Percentiles rank a stretch among this genome's conserved stretches.
Evolutionary conservation across 352 stramenopile species (phyloP).

Genomic region (Pythium brachiatum): DNA sequence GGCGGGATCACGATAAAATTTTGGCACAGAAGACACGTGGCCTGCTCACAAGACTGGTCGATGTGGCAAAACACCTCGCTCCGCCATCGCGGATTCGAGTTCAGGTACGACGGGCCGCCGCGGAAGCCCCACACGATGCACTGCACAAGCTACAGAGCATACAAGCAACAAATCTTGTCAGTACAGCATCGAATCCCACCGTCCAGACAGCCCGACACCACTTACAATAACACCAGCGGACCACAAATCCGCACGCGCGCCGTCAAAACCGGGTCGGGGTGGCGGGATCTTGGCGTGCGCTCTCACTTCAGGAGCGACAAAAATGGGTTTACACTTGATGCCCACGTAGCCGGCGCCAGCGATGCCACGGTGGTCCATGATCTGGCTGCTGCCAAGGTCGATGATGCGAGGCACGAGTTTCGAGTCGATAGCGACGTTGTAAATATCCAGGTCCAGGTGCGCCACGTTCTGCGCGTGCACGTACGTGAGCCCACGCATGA

Average conservation of each 20-base stretch:
- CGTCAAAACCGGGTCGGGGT: slow-evolving; percentile 69
- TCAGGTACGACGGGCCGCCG: slow-evolving; percentile 61
- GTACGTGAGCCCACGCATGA: slow-evolving; percentile 73
- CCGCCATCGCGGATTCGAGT: slow-evolving; percentile 55
- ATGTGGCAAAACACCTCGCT: slow-evolving; percentile 77
- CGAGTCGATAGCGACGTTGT: slow-evolving; percentile 80
- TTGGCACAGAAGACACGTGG: slow-evolving; percentile 61
- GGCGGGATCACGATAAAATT: slow-evolving; percentile 83
- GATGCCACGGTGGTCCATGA: slow-evolving; percentile 65
- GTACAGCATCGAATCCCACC: neutral
- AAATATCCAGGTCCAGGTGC: slow-evolving; percentile 83
- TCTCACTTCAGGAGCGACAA: slow-evolving; percentile 72
- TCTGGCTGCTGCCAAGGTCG: slow-evolving; percentile 73
- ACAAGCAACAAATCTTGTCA: slow-evolving; percentile 1
- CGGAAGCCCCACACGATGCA: slow-evolving; percentile 80
- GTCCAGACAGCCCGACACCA: slow-evolving; percentile 9
- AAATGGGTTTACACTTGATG: slow-evolving; percentile 86
- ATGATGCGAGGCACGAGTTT: slow-evolving; percentile 60
- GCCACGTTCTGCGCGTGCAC: slow-evolving; percentile 74
- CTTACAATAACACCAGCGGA: slow-evolving; percentile 77
- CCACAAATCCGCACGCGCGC: slow-evolving; percentile 75
- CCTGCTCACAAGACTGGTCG: slow-evolving; percentile 52
- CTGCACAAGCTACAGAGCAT: slow-evolving; percentile 58
- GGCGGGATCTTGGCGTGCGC: slow-evolving; percentile 51
- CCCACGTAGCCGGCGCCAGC: slow-evolving; percentile 56